phyloP scores from a whole-genome alignment of 768 basidiomycete genomes.

The Suillus ampliporus region DNA sequence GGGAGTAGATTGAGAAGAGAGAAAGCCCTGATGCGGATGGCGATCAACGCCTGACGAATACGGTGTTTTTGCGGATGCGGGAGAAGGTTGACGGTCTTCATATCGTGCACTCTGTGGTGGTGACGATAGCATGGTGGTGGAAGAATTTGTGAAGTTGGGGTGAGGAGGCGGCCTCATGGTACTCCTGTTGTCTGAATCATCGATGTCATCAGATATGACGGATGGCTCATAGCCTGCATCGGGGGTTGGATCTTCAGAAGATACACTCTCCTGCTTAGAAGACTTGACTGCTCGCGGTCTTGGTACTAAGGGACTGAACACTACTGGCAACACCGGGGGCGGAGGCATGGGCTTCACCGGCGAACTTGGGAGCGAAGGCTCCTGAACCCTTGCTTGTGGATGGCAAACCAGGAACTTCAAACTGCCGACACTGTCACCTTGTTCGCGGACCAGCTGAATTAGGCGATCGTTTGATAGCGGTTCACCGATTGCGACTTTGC shows the following conservation, averaged over 20 bases:
- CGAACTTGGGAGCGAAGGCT: constrained; percentile 45
- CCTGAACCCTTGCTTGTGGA: constrained; percentile 64
- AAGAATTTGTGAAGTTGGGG: constrained; percentile 24
- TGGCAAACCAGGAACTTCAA: constrained; percentile 86
- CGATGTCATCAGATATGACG: constrained; percentile 57
- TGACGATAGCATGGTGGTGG: constrained; percentile 40
- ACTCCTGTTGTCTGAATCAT: constrained; percentile 58
- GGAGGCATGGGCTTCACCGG: constrained; percentile 56
- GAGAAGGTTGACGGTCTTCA: constrained; percentile 43
- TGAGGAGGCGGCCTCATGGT: constrained; percentile 48
- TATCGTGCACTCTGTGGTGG: constrained; percentile 48
- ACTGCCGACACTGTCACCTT: constrained; percentile 78
- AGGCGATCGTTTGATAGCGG: constrained; percentile 75
- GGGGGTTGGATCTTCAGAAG: constrained; percentile 62
- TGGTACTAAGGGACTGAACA: constrained; percentile 53
- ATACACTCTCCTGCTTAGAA: constrained; percentile 72
- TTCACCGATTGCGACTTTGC: constrained; percentile 73
- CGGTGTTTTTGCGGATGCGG: constrained; percentile 35
- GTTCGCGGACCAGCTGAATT: constrained; percentile 69
- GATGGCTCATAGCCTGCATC: constrained; percentile 73
- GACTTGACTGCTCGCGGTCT: constrained; percentile 52
- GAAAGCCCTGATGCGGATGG: constrained; percentile 25
- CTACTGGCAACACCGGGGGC: constrained; percentile 53
- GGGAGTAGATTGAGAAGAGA: constrained; percentile 34
- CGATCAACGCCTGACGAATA: constrained; percentile 30